Conservation (phyloP, 352 stramenopile genomes). For the Detonula confervacea region DNA sequence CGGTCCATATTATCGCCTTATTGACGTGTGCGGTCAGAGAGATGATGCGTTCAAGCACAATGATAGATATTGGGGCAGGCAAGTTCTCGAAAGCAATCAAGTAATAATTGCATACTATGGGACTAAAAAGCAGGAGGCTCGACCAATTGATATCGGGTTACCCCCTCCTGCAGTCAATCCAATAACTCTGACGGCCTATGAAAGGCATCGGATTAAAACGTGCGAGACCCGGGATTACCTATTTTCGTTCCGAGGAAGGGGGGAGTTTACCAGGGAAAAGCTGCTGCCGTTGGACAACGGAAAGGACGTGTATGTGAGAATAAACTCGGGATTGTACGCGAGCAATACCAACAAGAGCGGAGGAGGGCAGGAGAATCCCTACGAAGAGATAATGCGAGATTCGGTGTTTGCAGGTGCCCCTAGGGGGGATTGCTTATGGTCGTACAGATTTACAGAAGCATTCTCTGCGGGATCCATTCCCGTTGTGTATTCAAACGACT, state of each 20-base stretch:
- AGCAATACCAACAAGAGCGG: neutral
- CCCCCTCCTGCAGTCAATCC: constrained; percentile 16
- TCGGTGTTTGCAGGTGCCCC: constrained; percentile 5
- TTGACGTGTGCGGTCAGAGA: neutral
- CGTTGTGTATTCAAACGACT: constrained; percentile 8
- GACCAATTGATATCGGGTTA: constrained; percentile 13
- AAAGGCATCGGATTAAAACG: neutral
- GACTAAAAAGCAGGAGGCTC: neutral
- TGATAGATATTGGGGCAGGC: neutral
- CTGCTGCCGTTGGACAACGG: constrained; percentile 2
- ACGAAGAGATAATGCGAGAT: constrained; percentile 9
- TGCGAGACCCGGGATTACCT: neutral
- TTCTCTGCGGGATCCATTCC: constrained; percentile 4
- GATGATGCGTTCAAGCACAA: neutral
- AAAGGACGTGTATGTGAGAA: constrained; percentile 17
- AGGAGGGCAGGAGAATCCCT: neutral
- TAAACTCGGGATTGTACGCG: neutral
- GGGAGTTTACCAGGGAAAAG: neutral
- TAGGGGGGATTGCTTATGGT: constrained; percentile 1
- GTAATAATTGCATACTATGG: constrained; percentile 15
- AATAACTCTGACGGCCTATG: neutral
- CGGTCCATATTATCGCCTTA: neutral
- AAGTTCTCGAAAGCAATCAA: constrained; percentile 5
- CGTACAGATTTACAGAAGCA: constrained; percentile 6
- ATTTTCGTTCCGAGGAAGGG: constrained; percentile 15